phyloP scores from a whole-genome alignment of 2,329 filamentous ascomycete genomes.

The Epichloe typhina region DNA sequence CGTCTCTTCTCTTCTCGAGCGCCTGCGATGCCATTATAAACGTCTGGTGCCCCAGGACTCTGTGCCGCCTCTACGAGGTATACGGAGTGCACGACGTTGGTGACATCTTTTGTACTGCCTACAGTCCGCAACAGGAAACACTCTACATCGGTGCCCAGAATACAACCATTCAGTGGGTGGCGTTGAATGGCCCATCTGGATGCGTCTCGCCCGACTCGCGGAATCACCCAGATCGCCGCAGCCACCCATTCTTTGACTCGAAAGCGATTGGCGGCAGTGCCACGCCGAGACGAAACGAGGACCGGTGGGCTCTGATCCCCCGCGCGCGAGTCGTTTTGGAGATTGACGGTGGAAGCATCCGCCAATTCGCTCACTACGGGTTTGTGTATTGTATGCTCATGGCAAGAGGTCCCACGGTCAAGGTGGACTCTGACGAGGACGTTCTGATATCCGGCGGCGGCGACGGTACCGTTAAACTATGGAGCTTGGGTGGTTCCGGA shows the following conservation, averaged over 20 bases:
- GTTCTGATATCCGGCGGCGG: constrained; percentile 83
- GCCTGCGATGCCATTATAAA: constrained; percentile 90
- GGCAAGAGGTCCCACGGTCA: constrained; percentile 51
- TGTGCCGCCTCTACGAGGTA: constrained; percentile 72
- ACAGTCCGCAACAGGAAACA: constrained; percentile 65
- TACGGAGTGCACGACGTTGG: constrained; percentile 91
- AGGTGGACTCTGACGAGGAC: constrained; percentile 61
- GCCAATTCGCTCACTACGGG: constrained; percentile 84
- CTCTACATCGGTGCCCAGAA: constrained; percentile 91
- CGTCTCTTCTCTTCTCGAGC: constrained; percentile 72
- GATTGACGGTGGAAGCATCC: constrained; percentile 67
- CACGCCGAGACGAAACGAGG: constrained; percentile 58
- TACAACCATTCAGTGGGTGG: constrained; percentile 87
- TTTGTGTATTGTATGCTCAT: constrained; percentile 96
- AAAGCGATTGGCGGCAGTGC: constrained; percentile 69
- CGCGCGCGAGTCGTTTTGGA: constrained; percentile 51
- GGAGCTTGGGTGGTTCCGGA: constrained; percentile 43
- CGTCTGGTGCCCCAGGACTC: constrained; percentile 71
- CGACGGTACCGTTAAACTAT: constrained; percentile 90
- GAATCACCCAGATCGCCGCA: constrained; percentile 61
- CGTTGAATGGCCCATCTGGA: constrained; percentile 50
- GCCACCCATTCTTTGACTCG: constrained; percentile 89
- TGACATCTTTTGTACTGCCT: constrained; percentile 90
- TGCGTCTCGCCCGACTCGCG: constrained; percentile 48
- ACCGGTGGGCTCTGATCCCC: constrained; percentile 41